These are phyloP conservation scores for Ceratocystis albifundus DNA, from an alignment of 2,329 filamentous ascomycete species.

Conservation along the genomic window DNA sequence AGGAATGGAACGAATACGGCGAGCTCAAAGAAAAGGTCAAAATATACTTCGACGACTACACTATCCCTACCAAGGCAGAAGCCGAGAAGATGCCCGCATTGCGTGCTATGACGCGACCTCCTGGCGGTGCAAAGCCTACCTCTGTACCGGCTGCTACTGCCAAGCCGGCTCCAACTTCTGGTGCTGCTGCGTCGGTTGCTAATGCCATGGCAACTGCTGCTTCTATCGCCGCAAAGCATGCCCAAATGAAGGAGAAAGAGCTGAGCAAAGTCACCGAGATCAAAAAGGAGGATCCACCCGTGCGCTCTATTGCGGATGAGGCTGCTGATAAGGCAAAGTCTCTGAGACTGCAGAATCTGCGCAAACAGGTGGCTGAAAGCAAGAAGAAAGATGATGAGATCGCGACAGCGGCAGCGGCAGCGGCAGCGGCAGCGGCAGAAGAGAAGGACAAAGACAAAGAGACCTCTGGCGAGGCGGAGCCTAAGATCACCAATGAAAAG, in stretches of 20 bases:
- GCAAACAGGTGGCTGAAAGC: slow-evolving; percentile 44
- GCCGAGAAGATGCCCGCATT: slow-evolving; percentile 30
- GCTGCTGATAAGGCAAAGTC: slow-evolving; percentile 54
- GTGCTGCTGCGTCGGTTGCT: slow-evolving; percentile 25
- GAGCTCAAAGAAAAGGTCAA: slow-evolving; percentile 80
- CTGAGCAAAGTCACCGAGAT: slow-evolving; percentile 15
- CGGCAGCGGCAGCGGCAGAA: slow-evolving; percentile 17
- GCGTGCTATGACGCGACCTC: slow-evolving; percentile 25
- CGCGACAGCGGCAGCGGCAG: slow-evolving; percentile 22
- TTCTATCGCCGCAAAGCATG: slow-evolving; percentile 24
- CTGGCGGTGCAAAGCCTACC: slow-evolving; percentile 29
- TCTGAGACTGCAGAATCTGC: slow-evolving; percentile 41
- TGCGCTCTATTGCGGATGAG: slow-evolving; percentile 51
- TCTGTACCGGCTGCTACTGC: slow-evolving; percentile 24
- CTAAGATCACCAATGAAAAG: slow-evolving; percentile 27
- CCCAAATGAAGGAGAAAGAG: slow-evolving; percentile 21
- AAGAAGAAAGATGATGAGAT: slow-evolving; percentile 25
- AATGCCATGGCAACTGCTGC: slow-evolving; percentile 25
- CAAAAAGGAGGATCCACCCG: slow-evolving; percentile 32
- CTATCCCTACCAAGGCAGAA: slow-evolving; percentile 43
- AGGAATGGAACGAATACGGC: slow-evolving; percentile 99
- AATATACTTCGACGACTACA: slow-evolving; percentile 52
- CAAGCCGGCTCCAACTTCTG: slow-evolving; percentile 22
- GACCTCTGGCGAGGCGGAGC: slow-evolving; percentile 28
- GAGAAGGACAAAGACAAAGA: slow-evolving; percentile 20